Percentiles rank a stretch among this genome's conserved stretches.
phyloP scores from a whole-genome alignment of 441 rosid genomes.

The Omphalea diandra region DNA sequence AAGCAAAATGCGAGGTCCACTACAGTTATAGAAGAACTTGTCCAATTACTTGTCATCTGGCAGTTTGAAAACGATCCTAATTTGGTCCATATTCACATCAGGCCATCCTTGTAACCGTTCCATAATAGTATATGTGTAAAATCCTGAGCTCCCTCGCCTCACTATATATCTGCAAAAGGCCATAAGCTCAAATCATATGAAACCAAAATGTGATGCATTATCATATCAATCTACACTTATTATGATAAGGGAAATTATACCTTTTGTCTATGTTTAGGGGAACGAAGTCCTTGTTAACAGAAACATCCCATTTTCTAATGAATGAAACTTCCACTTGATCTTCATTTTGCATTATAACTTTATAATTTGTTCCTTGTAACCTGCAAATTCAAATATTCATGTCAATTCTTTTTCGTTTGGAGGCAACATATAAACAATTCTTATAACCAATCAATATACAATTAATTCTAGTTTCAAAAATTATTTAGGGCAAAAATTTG shows the following conservation, averaged over 20 bases:
- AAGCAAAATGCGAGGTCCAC: not conserved
- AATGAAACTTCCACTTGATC: slow-evolving; percentile 68
- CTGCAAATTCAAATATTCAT: slow-evolving; percentile 36
- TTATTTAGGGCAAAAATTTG: too few species aligned
- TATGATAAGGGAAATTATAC: slow-evolving; percentile 24
- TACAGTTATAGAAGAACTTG: too few species aligned
- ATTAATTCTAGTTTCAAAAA: too few species aligned
- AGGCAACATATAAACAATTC: not conserved
- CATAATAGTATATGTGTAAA: slow-evolving; percentile 58
- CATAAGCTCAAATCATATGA: not conserved
- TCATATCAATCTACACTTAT: not conserved
- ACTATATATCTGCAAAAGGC: slow-evolving; percentile 49
- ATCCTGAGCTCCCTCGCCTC: slow-evolving; percentile 48
- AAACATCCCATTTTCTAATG: slow-evolving; percentile 39
- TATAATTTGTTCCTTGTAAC: slow-evolving; percentile 38
- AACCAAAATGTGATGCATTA: not conserved
- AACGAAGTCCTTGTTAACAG: slow-evolving; percentile 20
- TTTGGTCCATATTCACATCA: slow-evolving; percentile 56
- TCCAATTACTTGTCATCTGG: slow-evolving; percentile 33
- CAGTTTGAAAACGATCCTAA: slow-evolving; percentile 64
- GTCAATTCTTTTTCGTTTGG: not conserved
- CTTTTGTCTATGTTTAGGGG: slow-evolving; percentile 75
- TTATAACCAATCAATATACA: too few species aligned
- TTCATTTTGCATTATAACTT: slow-evolving; percentile 36
- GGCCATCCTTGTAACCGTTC: slow-evolving; percentile 64